Evolutionary conservation across 208 protist species (phyloP).

Genomic region (Trypanosoma congolense): DNA sequence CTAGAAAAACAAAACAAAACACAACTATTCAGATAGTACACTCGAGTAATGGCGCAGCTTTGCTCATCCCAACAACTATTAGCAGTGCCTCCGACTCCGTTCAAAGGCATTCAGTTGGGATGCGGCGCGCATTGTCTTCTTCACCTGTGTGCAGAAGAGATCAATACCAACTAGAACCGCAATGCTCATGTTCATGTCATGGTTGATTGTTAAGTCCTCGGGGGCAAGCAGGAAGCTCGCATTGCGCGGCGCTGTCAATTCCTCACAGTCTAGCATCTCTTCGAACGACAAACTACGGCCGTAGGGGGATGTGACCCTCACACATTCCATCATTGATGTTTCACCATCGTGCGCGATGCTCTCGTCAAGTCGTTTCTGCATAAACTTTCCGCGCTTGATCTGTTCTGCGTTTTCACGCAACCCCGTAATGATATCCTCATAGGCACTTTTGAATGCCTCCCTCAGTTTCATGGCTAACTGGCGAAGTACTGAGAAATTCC

Average conservation of each 20-base stretch:
- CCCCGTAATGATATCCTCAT: conserved; percentile 30
- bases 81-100: conserved; percentile 16
- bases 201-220: conserved; percentile 36
- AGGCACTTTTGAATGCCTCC: conserved; percentile 24
- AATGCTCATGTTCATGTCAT: conserved; percentile 56
- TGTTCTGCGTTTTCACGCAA: conserved; percentile 21
- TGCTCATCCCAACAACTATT: conserved; percentile 1
- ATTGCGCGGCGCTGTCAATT: conserved; percentile 20
- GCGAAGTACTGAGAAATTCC: conserved; percentile 35
- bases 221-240: conserved; percentile 17
- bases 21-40: too few relatives aligned
- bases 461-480: conserved; percentile 28
- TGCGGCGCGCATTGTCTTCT: conserved; percentile 45
- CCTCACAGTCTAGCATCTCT: conserved; percentile 6
- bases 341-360: background rate
- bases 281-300: background rate
- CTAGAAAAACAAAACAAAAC: too few relatives aligned
- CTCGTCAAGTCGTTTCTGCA: background rate
- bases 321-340: background rate
- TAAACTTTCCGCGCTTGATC: background rate
- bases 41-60: too few relatives aligned
- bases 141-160: conserved; percentile 51
- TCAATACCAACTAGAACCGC: conserved; percentile 54
- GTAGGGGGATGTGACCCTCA: background rate
- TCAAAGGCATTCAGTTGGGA: conserved; percentile 47